Evolutionary conservation across 2,329 filamentous ascomycete genomes (phyloP), one percentile per base, ranked within the genome.

Genomic region (Hymenoscyphus repandus): DNA sequence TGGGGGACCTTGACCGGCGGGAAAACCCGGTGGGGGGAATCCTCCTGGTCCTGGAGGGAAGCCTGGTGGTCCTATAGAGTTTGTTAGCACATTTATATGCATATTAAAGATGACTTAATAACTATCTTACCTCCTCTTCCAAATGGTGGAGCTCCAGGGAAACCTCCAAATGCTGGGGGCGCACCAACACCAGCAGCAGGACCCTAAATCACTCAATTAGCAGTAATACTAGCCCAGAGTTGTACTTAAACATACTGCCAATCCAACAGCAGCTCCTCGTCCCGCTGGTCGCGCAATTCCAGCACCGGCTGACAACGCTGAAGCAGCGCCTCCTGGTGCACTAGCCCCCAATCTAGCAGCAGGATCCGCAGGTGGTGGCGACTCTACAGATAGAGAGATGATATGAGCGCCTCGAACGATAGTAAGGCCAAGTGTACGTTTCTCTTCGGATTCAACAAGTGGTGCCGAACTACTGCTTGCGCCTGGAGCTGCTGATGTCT

Each of bases 341-440:
- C 79, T 82, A 69, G 87, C 86, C 66, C 91, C 93, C 56, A 99
- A 80, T 71, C 93, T 82, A 44, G 92, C 84, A 62, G 90, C 89
- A 49, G 93, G 92, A 65, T 99, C 93, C 64, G 91, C 89, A 9
- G 95, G 92, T 42, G 93, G 93, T 49, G 93, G 92, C 51, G 92
- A 95, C 67, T 99, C 95, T 57, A 96, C 91, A 7, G 92, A 95
- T 55, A 95, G 82, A 18, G 91, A 96, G 57, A 99, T 88, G 56
- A 99, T 93, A 62, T 96, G 88, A 51, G 91, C 90, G 64, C 93
- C 93, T 64, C 93, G 90, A 57, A 99, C 82, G 62, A 99, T 99
- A 15, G 89, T 91, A 58, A 99, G 78, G 51, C 93, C 93, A 33
- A 99, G 82, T n/a, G 90, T 95, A 65, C 93, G 86, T 79, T 97